Base-by-base conservation (phyloP, 768 basidiomycete genomes). In the Mycena epipterygia region DNA sequence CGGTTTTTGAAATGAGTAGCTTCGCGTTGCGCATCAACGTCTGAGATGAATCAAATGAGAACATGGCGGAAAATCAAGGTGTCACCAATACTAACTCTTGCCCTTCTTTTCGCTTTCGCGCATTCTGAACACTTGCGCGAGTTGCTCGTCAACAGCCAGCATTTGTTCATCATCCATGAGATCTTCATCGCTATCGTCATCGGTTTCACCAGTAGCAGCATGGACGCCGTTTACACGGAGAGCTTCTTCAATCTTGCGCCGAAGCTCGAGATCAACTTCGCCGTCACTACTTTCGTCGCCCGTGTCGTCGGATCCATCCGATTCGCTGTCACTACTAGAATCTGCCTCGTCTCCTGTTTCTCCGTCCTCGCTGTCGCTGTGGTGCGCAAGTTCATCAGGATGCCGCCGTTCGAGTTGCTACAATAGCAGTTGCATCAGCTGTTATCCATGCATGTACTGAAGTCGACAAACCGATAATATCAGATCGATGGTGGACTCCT, bases 131-230 rank as follows among this genome's bases (percentile, higher is more conserved):
- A 96, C 91, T 59, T 91, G 89, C 5, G 94, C 95, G 9, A 99
- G 89, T 77, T 97, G 93, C 56, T 94, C 93, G 77, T 99, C 97
- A 30, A 99, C 89, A 37, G 93, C 93, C 87, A 99, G 91, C 97
- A 99, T 99, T 82, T 98, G 95, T 29, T 99, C 97, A 77, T 99
- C 97, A 77, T 98, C 94, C 91, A 97, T 92, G 32, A 91, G 82
- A 55, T 93, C 93, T 70, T 91, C 90, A 17, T 90, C 90, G 44
- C 87, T 80, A 30, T 80, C 78, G n/a, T 74, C 76, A 6, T 81
- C 84, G 5, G 84, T 86, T 41, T 85, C 89, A 25, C 89, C 89
- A 11, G 88, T 85, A 2, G 84, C 88, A 23, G 87, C 87, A 41
- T 87, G 86, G 39, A 90, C 81, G 9, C 89, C 90, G 73, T 89